A percentile compares a stretch with the other conserved stretches of the same genome.
Conservation (phyloP, 257 asterid genomes). For the Leonotis leonurus region DNA sequence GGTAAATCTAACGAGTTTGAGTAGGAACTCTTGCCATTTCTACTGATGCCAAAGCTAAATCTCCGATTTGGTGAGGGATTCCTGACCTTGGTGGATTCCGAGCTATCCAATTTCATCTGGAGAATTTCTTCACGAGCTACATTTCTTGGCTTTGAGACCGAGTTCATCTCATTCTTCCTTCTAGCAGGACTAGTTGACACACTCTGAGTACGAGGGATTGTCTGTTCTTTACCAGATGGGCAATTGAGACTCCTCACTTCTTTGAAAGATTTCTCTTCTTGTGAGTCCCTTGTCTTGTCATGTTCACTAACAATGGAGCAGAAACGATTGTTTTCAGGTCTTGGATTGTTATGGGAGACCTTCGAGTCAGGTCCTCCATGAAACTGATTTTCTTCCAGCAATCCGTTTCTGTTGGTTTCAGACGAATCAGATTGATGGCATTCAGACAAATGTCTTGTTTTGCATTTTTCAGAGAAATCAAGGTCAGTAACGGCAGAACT, state of each 20-base stretch:
- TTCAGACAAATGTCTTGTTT: not conserved
- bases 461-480: constrained; percentile 15
- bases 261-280: constrained; percentile 13
- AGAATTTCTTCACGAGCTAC: constrained; percentile 11
- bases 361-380: constrained; percentile 9
- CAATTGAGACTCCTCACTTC: constrained; percentile 4
- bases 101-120: constrained; percentile 21
- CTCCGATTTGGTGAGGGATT: constrained; percentile 55
- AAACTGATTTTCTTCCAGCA: constrained; percentile 13
- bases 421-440: constrained; percentile 12
- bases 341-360: constrained; percentile 1
- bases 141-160: constrained; percentile 16
- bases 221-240: constrained; percentile 17
- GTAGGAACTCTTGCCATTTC: constrained; percentile 37
- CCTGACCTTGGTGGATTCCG: constrained; percentile 34
- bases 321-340: not conserved
- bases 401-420: not conserved
- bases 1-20: no score
- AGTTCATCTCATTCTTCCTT: constrained; percentile 26
- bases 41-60: constrained; percentile 36
- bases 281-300: no score
- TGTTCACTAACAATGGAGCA: not conserved
- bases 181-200: constrained; percentile 24
- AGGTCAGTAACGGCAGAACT: constrained; percentile 4
- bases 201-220: constrained; percentile 11